These are phyloP conservation scores for Mycena capillaripes DNA, from an alignment of 768 basidiomycete species.

Conservation along the genomic window DNA sequence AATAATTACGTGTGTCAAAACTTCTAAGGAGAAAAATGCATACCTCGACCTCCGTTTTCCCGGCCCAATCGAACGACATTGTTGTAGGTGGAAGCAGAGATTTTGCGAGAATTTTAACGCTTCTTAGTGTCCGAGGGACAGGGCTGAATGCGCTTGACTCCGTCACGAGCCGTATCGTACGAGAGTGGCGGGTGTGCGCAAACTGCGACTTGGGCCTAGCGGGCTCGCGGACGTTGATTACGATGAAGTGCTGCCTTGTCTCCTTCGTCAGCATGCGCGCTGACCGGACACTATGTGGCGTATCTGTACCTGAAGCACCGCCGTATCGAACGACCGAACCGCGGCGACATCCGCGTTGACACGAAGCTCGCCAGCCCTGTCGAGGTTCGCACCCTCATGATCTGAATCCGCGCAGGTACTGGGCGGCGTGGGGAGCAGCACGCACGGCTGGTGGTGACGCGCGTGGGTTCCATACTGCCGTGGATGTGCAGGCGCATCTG, in stretches of 20 bases:
- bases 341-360: not conserved
- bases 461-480: not conserved
- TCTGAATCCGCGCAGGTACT: not conserved
- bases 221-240: conserved; percentile 3
- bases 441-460: not conserved
- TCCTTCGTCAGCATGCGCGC: too few species aligned
- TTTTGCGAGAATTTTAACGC: too few species aligned
- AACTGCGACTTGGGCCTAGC: not conserved
- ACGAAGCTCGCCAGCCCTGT: conserved; percentile 16
- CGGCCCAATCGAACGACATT: too few species aligned
- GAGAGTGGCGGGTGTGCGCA: conserved; percentile 2
- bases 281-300: not conserved
- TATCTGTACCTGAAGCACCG: conserved; percentile 5
- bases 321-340: conserved; percentile 27
- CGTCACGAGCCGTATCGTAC: conserved; percentile 2
- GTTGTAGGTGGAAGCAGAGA: too few species aligned
- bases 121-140: too few species aligned
- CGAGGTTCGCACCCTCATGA: not conserved
- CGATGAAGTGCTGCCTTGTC: conserved; percentile 21
- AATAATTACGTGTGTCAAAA: too few species aligned
- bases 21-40: too few species aligned
- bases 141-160: too few species aligned
- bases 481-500: not conserved
- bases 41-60: too few species aligned
- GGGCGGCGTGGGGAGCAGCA: not conserved